Conservation (phyloP, 2,329 filamentous ascomycete species). For the Monosporascus sp. region DNA sequence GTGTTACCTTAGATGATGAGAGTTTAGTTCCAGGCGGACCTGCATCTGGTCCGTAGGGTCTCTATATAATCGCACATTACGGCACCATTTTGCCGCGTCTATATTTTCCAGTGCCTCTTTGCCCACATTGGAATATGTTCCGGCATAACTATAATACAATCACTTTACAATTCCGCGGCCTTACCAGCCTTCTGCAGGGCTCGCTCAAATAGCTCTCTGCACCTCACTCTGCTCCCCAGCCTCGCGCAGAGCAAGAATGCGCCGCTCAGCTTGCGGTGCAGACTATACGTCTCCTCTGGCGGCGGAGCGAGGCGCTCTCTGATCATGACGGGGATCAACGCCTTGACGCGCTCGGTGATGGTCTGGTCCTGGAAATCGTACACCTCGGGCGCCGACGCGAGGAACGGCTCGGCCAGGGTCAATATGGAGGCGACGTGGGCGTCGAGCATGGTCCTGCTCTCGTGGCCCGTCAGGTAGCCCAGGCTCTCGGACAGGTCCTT, state of each 20-base stretch:
- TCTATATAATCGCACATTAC: neutral
- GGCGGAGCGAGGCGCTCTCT: constrained; percentile 82
- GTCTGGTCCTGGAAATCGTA: constrained; percentile 95
- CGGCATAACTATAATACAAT: neutral
- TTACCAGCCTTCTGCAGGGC: constrained; percentile 37
- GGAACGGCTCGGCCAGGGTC: constrained; percentile 89
- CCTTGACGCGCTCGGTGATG: constrained; percentile 88
- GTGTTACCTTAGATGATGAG: constrained; percentile 16
- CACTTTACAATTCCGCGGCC: constrained; percentile 3
- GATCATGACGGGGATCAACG: constrained; percentile 88
- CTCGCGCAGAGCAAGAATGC: constrained; percentile 89
- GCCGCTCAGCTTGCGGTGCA: constrained; percentile 92
- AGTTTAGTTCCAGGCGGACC: neutral
- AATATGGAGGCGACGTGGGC: constrained; percentile 86
- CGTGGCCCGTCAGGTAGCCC: constrained; percentile 88
- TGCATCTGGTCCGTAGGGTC: too few species aligned
- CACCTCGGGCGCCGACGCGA: constrained; percentile 65
- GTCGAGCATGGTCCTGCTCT: constrained; percentile 79
- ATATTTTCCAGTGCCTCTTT: constrained; percentile 5
- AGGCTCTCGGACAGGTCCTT: constrained; percentile 66
- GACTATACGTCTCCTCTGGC: constrained; percentile 93
- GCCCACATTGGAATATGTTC: neutral
- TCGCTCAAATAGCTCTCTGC: constrained; percentile 70
- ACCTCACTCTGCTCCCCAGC: constrained; percentile 76
- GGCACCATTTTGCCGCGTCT: constrained; percentile 9